Base-by-base conservation (phyloP, 2,329 filamentous ascomycete species). In the Passalora sequoiae region DNA sequence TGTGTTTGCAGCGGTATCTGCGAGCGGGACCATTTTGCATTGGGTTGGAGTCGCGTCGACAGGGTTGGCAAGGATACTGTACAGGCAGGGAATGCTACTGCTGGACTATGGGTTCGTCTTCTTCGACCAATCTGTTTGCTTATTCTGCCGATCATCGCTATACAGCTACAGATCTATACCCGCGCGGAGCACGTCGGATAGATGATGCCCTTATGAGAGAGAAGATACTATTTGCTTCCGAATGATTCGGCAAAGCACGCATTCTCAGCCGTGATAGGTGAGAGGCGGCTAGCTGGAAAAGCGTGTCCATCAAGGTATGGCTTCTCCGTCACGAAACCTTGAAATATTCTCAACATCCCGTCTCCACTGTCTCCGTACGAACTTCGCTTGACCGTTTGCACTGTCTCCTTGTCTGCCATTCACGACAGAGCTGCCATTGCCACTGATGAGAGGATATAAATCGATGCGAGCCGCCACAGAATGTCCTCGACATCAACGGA, bases 221-320 rank as follows among this genome's bases (percentile, higher is more conserved):
- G n/a, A 39, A 29, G 37, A 39, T 39, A 30, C 6, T 39, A 30
- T 10, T 39, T n/a, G n/a, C n/a, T n/a, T n/a, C n/a, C n/a, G n/a
- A n/a, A 19, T 39, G 37, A 24, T 30, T 39, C 37, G 28, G 13
- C 4, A 24, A 17, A 12, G 19, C 28, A 10, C 7, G 3, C 30
- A 8, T 19, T 38, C 20, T 38, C n/a, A 8, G 13, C 10, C 25
- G 15, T 25, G 15, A 12, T 19, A n/a, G n/a, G n/a, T n/a, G n/a
- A n/a, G n/a, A n/a, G n/a, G n/a, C n/a, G n/a, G n/a, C n/a, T n/a
- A n/a, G n/a, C n/a, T n/a, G n/a, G n/a, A n/a, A n/a, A n/a, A n/a
- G n/a, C 5, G 15, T 17, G 37, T 27, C 24, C 37, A 39, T 25
- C 24, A 39, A 39, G 37, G 37, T 39, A n/a, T n/a, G n/a, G n/a